These are phyloP conservation scores for Orbilia brochopaga DNA, from an alignment of 2,329 filamentous ascomycete genomes.

Conservation along the genomic window DNA sequence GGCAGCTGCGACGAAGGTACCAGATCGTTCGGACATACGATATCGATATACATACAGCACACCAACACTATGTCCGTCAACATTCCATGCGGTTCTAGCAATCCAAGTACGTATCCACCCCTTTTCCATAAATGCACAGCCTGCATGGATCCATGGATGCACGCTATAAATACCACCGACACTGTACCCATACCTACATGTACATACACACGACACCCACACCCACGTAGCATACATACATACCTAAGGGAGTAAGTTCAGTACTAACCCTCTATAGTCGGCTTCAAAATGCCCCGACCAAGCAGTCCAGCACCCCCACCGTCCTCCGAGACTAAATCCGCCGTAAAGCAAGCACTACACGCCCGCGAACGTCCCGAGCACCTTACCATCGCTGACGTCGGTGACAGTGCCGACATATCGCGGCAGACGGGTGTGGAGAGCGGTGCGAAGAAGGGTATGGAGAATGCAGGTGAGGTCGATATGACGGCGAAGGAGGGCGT, in stretches of 20 bases:
- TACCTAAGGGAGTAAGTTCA: no score
- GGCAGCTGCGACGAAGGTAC: no score
- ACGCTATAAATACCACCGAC: no score
- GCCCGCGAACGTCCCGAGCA: slow-evolving; percentile 19
- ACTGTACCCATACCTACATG: no score
- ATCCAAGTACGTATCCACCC: slow-evolving; percentile 21
- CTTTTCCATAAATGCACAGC: no score
- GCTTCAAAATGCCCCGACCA: slow-evolving; percentile 36
- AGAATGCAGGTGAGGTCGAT: neutral
- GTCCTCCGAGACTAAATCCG: slow-evolving; percentile 21
- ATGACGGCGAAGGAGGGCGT: no score
- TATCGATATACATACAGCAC: neutral
- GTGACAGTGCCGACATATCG: slow-evolving; percentile 2
- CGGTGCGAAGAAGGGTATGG: neutral
- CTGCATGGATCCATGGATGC: no score
- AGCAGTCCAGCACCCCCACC: slow-evolving; percentile 15
- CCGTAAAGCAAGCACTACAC: slow-evolving; percentile 26
- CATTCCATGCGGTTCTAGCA: slow-evolving; percentile 39
- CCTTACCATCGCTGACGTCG: slow-evolving; percentile 12
- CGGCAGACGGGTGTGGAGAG: no score
- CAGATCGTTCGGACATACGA: neutral
- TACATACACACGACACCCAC: no score
- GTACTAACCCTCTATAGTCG: slow-evolving; percentile 15
- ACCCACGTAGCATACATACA: no score
- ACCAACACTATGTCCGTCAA: slow-evolving; percentile 24